phyloP scores from a whole-genome alignment of 2,329 filamentous ascomycete species.

The Cladosporium sp. region DNA sequence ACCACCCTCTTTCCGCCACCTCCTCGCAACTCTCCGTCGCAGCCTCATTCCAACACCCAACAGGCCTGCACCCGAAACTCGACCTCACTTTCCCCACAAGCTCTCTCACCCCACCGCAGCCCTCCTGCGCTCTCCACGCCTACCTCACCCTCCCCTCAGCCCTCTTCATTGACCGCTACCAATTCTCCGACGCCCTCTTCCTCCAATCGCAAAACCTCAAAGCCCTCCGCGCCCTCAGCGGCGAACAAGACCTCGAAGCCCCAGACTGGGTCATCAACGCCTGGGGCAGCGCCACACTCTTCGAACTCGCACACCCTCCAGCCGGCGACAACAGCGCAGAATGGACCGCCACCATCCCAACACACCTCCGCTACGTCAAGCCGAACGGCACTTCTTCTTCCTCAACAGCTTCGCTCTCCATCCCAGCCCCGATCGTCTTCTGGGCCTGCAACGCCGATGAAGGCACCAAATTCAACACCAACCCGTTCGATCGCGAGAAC shows the following conservation, averaged over 20 bases:
- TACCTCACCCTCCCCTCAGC: constrained; percentile 80
- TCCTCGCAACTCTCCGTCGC: constrained; percentile 44
- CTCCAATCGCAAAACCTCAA: constrained; percentile 77
- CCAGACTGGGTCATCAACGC: constrained; percentile 74
- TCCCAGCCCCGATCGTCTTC: constrained; percentile 83
- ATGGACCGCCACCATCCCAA: constrained; percentile 72
- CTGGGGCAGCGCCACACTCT: constrained; percentile 79
- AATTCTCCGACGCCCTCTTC: constrained; percentile 75
- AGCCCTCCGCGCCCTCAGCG: constrained; percentile 66
- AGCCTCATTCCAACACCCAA: constrained; percentile 67
- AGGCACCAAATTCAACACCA: constrained; percentile 68
- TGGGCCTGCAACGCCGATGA: constrained; percentile 76
- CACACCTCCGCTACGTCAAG: constrained; percentile 81
- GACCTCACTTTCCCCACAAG: constrained; percentile 64
- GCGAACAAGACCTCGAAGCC: constrained; percentile 86
- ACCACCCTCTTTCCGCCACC: constrained; percentile 58
- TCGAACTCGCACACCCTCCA: constrained; percentile 63
- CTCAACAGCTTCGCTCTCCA: constrained; percentile 48
- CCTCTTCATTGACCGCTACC: constrained; percentile 86
- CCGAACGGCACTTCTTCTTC: constrained; percentile 50
- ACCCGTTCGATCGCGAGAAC: constrained; percentile 82
- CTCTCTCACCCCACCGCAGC: constrained; percentile 46
- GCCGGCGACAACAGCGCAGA: background rate
- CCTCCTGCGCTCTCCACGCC: constrained; percentile 72
- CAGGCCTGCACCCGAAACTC: constrained; percentile 81